A percentile compares a stretch with the other conserved stretches of the same genome.
phyloP scores from a whole-genome alignment of 495 filamentous ascomycete genomes.

The Amniculicola lignicola region DNA sequence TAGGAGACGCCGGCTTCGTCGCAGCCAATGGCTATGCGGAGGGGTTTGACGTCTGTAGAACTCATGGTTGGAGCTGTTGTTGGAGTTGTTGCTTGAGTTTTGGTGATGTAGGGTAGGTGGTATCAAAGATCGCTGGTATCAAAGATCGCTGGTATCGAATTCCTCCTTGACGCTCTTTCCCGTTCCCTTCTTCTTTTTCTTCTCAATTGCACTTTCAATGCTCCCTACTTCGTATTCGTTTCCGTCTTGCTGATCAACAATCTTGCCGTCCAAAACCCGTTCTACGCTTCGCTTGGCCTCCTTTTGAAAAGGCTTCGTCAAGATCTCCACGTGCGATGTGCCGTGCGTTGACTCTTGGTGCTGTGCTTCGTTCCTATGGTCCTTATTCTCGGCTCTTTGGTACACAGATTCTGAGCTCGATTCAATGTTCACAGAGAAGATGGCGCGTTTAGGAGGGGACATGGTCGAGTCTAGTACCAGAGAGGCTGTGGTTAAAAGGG shows the following conservation, averaged over 20 bases:
- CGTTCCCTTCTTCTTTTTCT: not conserved
- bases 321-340: slow-evolving; percentile 1
- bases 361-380: not conserved
- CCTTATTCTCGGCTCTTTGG: slow-evolving; percentile 8
- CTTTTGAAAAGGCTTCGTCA: slow-evolving; percentile 16
- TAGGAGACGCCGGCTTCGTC: slow-evolving; percentile 76
- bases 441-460: slow-evolving; percentile 15
- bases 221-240: not conserved
- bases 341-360: not conserved
- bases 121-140: slow-evolving; percentile 22
- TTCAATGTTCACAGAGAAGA: slow-evolving; percentile 24
- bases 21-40: slow-evolving; percentile 60
- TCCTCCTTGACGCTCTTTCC: slow-evolving; percentile 6
- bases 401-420: slow-evolving; percentile 10
- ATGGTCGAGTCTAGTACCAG: not conserved
- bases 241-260: not conserved
- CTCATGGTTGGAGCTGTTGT: not conserved
- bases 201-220: not conserved
- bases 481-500: slow-evolving; percentile 4
- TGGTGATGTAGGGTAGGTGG: not conserved
- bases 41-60: slow-evolving; percentile 18
- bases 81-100: not conserved
- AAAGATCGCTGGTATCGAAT: slow-evolving; percentile 30
- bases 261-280: slow-evolving; percentile 5
- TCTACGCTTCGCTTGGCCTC: slow-evolving; percentile 7